Base-by-base conservation (phyloP, 2,329 filamentous ascomycete genomes). In the Phoma herbarum region DNA sequence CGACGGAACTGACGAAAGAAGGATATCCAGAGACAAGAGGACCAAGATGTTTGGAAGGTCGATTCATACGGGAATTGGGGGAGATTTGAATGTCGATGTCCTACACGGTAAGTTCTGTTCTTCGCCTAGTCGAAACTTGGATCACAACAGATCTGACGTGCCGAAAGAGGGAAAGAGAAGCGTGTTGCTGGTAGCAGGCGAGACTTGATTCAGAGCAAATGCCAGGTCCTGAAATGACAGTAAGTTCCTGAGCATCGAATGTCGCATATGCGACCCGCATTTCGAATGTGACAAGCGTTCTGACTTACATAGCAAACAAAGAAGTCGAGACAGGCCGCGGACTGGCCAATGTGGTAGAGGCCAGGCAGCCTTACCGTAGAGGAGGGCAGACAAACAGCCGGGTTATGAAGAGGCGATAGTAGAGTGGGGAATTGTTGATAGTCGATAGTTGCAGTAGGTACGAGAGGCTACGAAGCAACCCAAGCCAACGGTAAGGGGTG, bases 221-320 rank as follows among this genome's bases (percentile, higher is more conserved):
- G 64, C 66, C 73, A 74, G 70, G 64, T 67, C 55, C 74, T 75
- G 66, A 70, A 55, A 73, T 74, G 69, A 72, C 39, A 59, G 70
- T 76, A 62, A 76, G 74, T 67, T 61, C 62, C 59, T 61, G 66
- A 65, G 61, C 65, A 67, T 70, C 65, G 65, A 59, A 70, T 68
- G 70, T 72, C 65, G 71, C 72, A 72, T 68, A 62, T 53, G 42
- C 61, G 70, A 69, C 66, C 68, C 65, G 72, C 69, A 71, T 72
- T 66, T 66, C 56, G 66, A 69, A 26, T 61, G 66, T 71, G 71
- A 70, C 61, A 64, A 65, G 67, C 52, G 63, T 63, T 54, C 48
- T 66, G 62, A 75, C 74, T 76, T 75, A 77, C 74, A 70, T 71
- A 61, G 52, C 58, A 68, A 63, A 76, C 73, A 77, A 76, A 76